Evolutionary conservation across 768 basidiomycete species (phyloP).

Genomic region (Pleurotus sapidus): DNA sequence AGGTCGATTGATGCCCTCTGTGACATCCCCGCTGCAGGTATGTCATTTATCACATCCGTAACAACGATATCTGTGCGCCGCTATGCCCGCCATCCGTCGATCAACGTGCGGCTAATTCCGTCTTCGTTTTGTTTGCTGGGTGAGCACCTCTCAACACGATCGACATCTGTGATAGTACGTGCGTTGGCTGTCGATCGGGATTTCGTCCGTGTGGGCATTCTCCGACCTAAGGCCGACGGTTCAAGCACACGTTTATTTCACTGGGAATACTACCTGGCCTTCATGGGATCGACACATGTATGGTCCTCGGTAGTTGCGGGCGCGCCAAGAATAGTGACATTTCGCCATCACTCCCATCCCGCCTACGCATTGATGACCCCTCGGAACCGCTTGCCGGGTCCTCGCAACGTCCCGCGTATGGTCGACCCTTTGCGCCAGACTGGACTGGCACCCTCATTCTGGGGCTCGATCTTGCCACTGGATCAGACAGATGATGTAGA

Average conservation of each 20-base stretch:
- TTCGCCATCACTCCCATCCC: too few species aligned
- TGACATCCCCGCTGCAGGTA: background rate
- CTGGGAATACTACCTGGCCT: constrained; percentile 1
- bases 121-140: background rate
- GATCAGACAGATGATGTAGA: background rate
- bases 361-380: background rate
- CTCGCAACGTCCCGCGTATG: background rate
- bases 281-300: background rate
- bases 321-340: too few species aligned
- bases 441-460: constrained; percentile 2
- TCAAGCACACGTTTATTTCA: background rate
- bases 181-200: background rate
- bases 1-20: background rate
- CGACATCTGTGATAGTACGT: background rate
- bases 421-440: background rate
- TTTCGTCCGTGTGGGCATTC: background rate
- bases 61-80: background rate
- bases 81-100: background rate
- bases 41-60: background rate
- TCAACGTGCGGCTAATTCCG: background rate
- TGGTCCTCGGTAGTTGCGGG: background rate
- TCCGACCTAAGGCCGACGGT: background rate
- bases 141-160: background rate
- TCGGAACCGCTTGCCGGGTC: background rate
- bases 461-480: background rate